Evolutionary conservation across 148 eudicot species (phyloP), one percentile per base, ranked within the genome.

Genomic region (Beta vulgaris): DNA sequence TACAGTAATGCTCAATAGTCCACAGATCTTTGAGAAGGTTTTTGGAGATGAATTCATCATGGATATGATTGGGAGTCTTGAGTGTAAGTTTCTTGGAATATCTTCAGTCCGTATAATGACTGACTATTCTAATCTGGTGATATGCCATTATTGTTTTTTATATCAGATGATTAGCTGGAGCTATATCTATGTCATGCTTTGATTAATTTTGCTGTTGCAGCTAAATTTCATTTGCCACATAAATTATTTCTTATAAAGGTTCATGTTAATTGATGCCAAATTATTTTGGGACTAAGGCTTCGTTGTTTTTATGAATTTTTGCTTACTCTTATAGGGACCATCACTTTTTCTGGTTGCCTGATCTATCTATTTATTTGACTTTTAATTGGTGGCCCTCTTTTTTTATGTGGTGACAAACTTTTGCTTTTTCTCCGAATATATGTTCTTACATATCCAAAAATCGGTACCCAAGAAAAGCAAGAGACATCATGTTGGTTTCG

Each of bases 1-100:
- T 95, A 93, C 96, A 95, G 99, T 95, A 83, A 79, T 88, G 82
- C 90, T 95, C 42, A 92, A 95, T 80, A 92, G 82, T 77, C 84
- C 86, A 66, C 94, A 82, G 81, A 88, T 95, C 43, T 91, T 95
- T 79, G 99, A 92, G 82, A 92, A 80, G 82, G 79, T 92, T 32
- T 89, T 95, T 76, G 88, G 92, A 29, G 99, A 95, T 85, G 97
- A 95, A 69, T 68, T 89, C 39, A 86, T 92, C 53, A 87, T 92
- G 92, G 99, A 95, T 79, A 78, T 91, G 19, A 87, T 89, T 79
- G 97, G 97, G 36, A 88, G 89, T 82, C 91, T 95, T 43, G 99
- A 95, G 81, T 89, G 99, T 95, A 89, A 90, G 97, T 87, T 49
- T 62, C 39, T 62, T 68, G 31, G 3, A 21, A 10, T 19, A 75